Conservation (phyloP, 139 green algal genomes). For the Deuterostichococcus epilithicus region DNA sequence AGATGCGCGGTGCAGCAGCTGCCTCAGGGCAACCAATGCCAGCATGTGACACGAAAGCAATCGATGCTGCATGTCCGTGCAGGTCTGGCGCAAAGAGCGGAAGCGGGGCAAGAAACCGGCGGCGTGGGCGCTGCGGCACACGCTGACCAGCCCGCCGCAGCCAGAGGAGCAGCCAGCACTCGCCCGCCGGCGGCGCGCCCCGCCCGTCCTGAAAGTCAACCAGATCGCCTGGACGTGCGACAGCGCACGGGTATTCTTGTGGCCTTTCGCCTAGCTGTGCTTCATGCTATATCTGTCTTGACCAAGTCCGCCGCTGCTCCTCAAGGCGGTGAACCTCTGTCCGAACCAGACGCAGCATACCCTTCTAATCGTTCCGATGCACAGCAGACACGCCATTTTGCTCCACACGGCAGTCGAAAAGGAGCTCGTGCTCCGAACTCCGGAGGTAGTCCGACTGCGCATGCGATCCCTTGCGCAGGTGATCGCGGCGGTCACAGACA, state of each 20-base stretch:
- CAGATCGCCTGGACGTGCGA: constrained; percentile 62
- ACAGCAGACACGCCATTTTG: too few species aligned
- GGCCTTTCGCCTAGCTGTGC: not conserved
- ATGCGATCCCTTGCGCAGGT: too few species aligned
- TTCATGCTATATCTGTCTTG: not conserved
- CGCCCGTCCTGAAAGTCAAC: constrained; percentile 45
- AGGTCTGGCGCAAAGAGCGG: constrained; percentile 34
- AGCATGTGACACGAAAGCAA: constrained; percentile 4
- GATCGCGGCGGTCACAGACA: constrained; percentile 48
- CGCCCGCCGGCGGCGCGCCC: constrained; percentile 30
- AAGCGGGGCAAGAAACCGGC: constrained; percentile 10
- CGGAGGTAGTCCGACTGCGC: too few species aligned
- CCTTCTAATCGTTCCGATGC: too few species aligned
- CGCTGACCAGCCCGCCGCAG: constrained; percentile 31
- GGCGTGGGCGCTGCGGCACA: constrained; percentile 35
- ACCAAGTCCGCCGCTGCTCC: too few species aligned
- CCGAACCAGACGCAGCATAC: too few species aligned
- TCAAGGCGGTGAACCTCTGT: too few species aligned
- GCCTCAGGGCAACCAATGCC: not conserved
- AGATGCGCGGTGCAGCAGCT: not conserved
- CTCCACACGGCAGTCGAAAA: too few species aligned
- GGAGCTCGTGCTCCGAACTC: too few species aligned
- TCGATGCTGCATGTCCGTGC: not conserved
- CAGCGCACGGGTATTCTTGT: constrained; percentile 31
- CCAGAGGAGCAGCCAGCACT: constrained; percentile 32